Conservation (phyloP, 257 asterid genomes). For the Nyctanthes arbortristis region DNA sequence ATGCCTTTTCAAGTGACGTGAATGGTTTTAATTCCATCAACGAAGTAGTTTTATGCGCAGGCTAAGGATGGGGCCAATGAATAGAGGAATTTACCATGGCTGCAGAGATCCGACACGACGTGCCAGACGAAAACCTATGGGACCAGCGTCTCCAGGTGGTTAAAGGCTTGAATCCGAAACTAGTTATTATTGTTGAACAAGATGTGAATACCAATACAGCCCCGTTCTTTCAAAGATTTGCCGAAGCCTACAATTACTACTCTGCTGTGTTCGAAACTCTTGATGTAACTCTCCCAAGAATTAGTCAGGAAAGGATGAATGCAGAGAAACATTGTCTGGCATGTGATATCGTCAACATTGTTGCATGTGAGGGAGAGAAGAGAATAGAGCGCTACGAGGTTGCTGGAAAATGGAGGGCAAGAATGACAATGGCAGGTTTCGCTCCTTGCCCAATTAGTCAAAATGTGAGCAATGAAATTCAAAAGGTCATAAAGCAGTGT, state of each 20-base stretch:
- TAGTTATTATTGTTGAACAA: conserved; percentile 87
- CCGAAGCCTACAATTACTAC: conserved; percentile 76
- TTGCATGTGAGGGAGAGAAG: conserved; percentile 93
- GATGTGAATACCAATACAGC: conserved; percentile 88
- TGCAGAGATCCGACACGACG: too few species aligned
- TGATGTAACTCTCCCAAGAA: conserved; percentile 74
- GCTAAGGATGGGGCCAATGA: too few species aligned
- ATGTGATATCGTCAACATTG: conserved; percentile 77
- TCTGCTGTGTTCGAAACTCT: conserved; percentile 79
- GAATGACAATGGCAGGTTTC: conserved; percentile 98
- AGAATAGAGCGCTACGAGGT: conserved; percentile 91
- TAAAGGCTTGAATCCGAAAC: conserved; percentile 71
- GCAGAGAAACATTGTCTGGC: conserved; percentile 94
- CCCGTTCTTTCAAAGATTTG: conserved; percentile 76
- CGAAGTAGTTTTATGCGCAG: too few species aligned
- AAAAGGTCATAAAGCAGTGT: conserved; percentile 55
- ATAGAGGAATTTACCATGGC: too few species aligned
- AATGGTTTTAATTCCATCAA: too few species aligned
- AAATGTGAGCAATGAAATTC: conserved; percentile 58
- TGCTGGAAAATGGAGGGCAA: conserved; percentile 95
- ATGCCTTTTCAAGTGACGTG: too few species aligned
- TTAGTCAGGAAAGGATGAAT: conserved; percentile 79
- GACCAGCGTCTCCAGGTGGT: conserved; percentile 93
- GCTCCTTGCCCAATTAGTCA: conserved; percentile 59
- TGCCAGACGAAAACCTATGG: conserved; percentile 86